These are phyloP conservation scores for Amaranthus hypochondriacus DNA, from an alignment of 148 eudicot species.

Conservation along the genomic window DNA sequence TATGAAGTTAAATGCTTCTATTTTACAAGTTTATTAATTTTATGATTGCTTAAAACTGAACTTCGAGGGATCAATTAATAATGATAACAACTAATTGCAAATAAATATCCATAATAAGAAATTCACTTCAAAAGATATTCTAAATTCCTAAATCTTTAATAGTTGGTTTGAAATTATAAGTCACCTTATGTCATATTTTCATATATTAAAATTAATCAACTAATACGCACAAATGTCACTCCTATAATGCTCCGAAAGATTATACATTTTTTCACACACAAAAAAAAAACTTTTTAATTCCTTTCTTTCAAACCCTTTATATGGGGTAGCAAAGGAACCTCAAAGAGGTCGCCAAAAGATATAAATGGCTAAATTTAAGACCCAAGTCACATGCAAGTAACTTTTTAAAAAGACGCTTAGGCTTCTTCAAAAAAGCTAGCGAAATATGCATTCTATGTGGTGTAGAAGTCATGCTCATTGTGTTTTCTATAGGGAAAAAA, in stretches of 20 bases:
- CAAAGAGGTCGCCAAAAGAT: constrained; percentile 57
- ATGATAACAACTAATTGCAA: constrained; percentile 11
- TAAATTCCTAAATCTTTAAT: constrained; percentile 38
- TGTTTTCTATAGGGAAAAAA: constrained; percentile 47
- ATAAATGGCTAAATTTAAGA: constrained; percentile 50
- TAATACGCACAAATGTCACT: background rate
- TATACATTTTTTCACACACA: background rate
- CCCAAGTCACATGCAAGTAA: constrained; percentile 48
- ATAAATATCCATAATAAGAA: constrained; percentile 32
- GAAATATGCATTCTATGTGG: constrained; percentile 58
- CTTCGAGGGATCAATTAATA: too few species aligned
- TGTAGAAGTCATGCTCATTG: constrained; percentile 36
- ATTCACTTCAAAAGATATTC: constrained; percentile 34
- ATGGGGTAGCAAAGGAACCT: constrained; percentile 37
- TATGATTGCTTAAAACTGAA: too few species aligned
- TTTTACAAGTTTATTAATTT: too few species aligned
- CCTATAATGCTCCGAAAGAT: constrained; percentile 24
- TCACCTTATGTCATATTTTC: background rate
- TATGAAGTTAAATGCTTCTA: too few species aligned
- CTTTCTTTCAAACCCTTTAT: constrained; percentile 6
- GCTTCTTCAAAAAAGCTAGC: constrained; percentile 58
- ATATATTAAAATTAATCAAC: constrained; percentile 2
- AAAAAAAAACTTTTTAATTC: constrained; percentile 1
- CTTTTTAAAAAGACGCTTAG: constrained; percentile 59
- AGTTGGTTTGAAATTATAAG: constrained; percentile 15